Evolutionary conservation across 2,329 filamentous ascomycete species (phyloP).

Genomic region (Curvularia eragrostidis): DNA sequence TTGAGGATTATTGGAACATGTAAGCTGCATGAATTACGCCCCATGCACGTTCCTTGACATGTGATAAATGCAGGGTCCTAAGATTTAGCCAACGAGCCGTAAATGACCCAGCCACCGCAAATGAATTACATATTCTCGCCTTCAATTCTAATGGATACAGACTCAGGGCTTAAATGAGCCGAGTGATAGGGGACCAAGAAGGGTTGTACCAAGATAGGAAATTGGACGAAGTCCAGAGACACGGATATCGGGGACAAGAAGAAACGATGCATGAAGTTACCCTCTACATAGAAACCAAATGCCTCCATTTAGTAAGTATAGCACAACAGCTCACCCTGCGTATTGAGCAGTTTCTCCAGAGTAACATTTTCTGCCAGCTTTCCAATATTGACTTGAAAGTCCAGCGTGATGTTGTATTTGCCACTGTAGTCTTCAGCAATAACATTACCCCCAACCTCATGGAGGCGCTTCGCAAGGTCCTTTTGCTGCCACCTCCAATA

Average conservation of each 20-base stretch:
- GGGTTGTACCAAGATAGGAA: neutral
- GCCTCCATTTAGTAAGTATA: conserved; percentile 26
- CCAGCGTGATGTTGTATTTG: conserved; percentile 40
- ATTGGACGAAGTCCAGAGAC: neutral
- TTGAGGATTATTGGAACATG: neutral
- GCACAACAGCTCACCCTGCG: conserved; percentile 25
- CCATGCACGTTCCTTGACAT: neutral
- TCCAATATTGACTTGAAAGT: conserved; percentile 42
- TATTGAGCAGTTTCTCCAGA: conserved; percentile 41
- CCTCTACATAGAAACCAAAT: neutral
- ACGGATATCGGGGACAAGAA: neutral
- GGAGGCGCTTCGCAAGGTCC: conserved; percentile 38
- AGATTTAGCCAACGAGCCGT: neutral
- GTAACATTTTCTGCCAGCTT: conserved; percentile 35
- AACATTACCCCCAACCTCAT: conserved; percentile 48
- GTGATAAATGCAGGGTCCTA: neutral
- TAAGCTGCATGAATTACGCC: neutral
- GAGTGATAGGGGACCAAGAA: neutral
- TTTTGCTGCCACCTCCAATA: conserved; percentile 42
- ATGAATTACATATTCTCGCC: neutral
- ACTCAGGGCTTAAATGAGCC: neutral
- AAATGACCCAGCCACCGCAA: neutral
- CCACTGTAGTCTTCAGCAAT: conserved; percentile 34
- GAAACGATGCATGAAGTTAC: neutral
- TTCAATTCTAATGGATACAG: neutral